phyloP scores from a whole-genome alignment of 2,329 filamentous ascomycete genomes.

The Thermoascus crustaceus region DNA sequence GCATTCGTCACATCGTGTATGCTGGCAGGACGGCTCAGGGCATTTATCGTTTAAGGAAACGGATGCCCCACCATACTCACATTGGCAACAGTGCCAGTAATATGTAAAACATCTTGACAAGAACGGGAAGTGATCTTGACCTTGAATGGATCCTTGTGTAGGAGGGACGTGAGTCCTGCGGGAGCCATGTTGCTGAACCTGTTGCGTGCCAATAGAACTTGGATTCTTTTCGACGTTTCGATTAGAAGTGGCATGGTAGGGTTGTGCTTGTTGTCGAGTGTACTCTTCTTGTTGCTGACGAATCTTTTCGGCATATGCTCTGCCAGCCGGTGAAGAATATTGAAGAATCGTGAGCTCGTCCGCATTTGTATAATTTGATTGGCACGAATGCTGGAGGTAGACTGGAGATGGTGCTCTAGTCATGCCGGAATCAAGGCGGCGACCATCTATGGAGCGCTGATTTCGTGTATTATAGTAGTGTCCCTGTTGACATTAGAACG shows the following conservation, averaged over 20 bases:
- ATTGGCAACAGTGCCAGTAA: too few relatives aligned
- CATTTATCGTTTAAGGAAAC: too few relatives aligned
- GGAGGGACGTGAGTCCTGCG: too few relatives aligned
- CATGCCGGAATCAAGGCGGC: constrained; percentile 7
- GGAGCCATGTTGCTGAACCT: neutral
- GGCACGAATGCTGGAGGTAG: constrained; percentile 10
- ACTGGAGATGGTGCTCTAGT: constrained; percentile 9
- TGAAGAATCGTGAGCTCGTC: constrained; percentile 10
- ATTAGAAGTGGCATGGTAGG: too few relatives aligned
- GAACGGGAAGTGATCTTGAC: neutral
- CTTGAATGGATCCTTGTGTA: neutral
- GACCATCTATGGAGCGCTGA: constrained; percentile 5
- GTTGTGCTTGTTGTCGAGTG: neutral
- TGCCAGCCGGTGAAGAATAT: constrained; percentile 9
- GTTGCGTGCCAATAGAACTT: too few relatives aligned
- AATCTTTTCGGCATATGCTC: constrained; percentile 5
- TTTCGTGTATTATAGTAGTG: too few relatives aligned
- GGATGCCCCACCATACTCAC: too few relatives aligned
- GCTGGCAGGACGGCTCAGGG: too few relatives aligned
- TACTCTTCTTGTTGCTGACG: constrained; percentile 3
- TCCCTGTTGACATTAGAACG: too few relatives aligned
- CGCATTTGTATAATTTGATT: constrained; percentile 6
- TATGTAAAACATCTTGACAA: too few relatives aligned
- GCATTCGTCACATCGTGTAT: too few relatives aligned
- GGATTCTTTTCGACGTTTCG: too few relatives aligned